These are phyloP conservation scores for Pseudoturritis turrita DNA, from an alignment of 345 rosid genomes.

Conservation along the genomic window DNA sequence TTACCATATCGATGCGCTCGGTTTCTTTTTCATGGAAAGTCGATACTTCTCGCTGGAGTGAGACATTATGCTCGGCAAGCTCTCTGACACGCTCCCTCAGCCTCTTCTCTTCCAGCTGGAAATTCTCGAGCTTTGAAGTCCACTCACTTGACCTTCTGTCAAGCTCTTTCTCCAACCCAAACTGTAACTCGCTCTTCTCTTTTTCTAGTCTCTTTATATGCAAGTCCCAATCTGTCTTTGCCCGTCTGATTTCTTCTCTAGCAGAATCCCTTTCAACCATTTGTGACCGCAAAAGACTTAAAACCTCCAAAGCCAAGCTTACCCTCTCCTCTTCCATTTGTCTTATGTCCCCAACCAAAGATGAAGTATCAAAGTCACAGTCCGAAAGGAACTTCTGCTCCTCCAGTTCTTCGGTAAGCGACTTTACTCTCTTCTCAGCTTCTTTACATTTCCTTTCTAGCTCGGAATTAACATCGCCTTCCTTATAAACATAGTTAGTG, in stretches of 20 bases:
- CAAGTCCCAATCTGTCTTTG: constrained; percentile 51
- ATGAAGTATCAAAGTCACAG: constrained; percentile 50
- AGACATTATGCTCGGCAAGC: constrained; percentile 93
- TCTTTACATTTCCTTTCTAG: constrained; percentile 59
- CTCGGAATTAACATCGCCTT: constrained; percentile 38
- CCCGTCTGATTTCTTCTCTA: constrained; percentile 52
- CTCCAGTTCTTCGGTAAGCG: constrained; percentile 63
- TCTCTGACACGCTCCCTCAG: constrained; percentile 92
- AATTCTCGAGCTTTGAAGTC: constrained; percentile 68
- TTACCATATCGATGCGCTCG: constrained; percentile 50
- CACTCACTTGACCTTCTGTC: constrained; percentile 93
- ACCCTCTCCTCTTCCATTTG: constrained; percentile 60
- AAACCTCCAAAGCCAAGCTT: constrained; percentile 71
- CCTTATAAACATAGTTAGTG: constrained; percentile 31
- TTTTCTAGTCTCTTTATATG: constrained; percentile 53
- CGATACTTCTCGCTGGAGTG: constrained; percentile 82
- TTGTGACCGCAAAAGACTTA: constrained; percentile 54
- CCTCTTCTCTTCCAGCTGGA: constrained; percentile 76
- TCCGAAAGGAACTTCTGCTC: constrained; percentile 51
- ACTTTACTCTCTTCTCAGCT: constrained; percentile 67
- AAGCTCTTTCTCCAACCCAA: constrained; percentile 78
- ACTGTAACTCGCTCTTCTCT: constrained; percentile 75
- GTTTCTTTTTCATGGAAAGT: constrained; percentile 66
- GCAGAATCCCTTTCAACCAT: constrained; percentile 58
- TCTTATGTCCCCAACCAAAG: constrained; percentile 54